Evolutionary conservation across 202 grass and related monocot genomes (phyloP), one percentile per base, ranked within the genome.

Genomic region (Zizania palustris): DNA sequence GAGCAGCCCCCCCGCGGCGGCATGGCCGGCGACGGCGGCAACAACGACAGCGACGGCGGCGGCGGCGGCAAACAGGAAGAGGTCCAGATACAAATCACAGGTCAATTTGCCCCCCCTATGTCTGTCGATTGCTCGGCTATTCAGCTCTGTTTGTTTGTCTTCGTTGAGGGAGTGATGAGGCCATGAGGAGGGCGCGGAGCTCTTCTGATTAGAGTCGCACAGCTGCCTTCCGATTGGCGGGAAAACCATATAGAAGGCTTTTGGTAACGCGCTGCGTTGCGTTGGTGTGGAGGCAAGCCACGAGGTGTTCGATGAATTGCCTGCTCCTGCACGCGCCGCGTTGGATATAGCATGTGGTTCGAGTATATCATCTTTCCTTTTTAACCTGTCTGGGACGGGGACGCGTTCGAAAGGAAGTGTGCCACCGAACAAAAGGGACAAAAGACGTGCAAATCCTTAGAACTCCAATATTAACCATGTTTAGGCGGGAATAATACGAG

Each of bases 31-130:
- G 59, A 64, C 57, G 67, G 20, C 5, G 40, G 16, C 65, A 28
- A 73, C 2, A 42, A 58, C 74, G 40, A 65, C 2, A 51, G 5
- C 34, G 21, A 4, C 57, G 9, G 35, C 2, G 59, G 7, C 60
- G 70, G 71, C 37, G 63, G 61, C 14, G 15, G 43, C 18, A 14
- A 1, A 49, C 14, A 3, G 82, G 82, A 85, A 1, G 77, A 72
- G n/a, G 60, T 88, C 50, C 72, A 67, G 65, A 80, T 88, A 76
- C 71, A 85, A 42, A 81, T 88, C 82, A 51, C 72, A 77, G 86
- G 86, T 85, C 72, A 45, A 11, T 62, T 28, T 38, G 9, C 75
- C 60, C 12, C 66, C 49, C 18, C 12, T 18, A 0, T 49, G 15
- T 64, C 45, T 19, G 11, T 4, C 4, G 12, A 49, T 0, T 15